Conservation (phyloP, 176 grass and related monocot genomes). For the Oryza rufipogon region DNA sequence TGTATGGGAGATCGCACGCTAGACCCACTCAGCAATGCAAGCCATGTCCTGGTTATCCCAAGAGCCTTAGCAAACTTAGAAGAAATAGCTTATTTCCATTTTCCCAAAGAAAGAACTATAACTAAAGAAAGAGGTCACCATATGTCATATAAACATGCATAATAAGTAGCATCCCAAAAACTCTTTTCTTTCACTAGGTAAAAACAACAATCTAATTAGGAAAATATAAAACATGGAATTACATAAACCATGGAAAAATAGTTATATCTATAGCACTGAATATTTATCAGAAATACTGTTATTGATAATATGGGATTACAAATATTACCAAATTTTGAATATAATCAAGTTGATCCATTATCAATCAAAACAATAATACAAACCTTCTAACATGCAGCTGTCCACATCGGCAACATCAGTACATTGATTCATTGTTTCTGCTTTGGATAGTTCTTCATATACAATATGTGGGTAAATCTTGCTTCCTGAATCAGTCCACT, state of each 20-base stretch:
- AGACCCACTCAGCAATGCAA: no score
- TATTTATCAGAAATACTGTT: neutral
- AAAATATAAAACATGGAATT: conserved; percentile 20
- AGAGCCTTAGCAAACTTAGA: conserved; percentile 13
- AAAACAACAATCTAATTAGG: neutral
- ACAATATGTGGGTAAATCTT: conserved; percentile 93
- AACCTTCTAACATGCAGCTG: conserved; percentile 79
- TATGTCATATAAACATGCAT: conserved; percentile 11
- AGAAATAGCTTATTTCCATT: neutral
- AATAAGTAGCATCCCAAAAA: conserved; percentile 11
- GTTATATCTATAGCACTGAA: neutral
- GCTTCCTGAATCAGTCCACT: conserved; percentile 72
- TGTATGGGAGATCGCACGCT: conserved; percentile 1
- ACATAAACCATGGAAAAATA: conserved; percentile 15
- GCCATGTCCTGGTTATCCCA: conserved; percentile 20
- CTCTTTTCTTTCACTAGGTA: neutral
- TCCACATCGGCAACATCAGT: conserved; percentile 31
- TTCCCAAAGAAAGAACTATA: neutral
- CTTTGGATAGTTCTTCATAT: conserved; percentile 74
- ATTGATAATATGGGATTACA: neutral
- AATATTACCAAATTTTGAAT: conserved; percentile 8
- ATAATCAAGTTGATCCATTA: neutral
- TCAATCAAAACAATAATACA: conserved; percentile 10
- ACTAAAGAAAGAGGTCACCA: neutral
- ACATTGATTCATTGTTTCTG: conserved; percentile 62